phyloP scores from a whole-genome alignment of 2,329 filamentous ascomycete genomes.

The Diaporthe vaccinii region DNA sequence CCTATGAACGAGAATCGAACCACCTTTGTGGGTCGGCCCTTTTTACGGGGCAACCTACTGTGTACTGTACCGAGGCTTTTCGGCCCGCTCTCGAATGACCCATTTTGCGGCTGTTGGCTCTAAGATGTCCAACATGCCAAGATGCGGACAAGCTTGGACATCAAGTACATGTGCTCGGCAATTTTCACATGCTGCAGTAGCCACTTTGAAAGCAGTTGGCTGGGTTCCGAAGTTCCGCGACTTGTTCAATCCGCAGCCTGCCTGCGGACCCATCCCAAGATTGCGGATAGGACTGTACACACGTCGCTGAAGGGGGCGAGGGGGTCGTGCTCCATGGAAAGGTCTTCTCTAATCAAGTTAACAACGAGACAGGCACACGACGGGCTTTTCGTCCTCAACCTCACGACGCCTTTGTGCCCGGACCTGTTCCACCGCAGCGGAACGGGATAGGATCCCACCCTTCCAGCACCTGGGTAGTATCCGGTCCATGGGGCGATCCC shows the following conservation, averaged over 20 bases:
- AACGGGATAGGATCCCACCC: slow-evolving; percentile 4
- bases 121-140: slow-evolving; percentile 20
- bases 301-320: background rate
- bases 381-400: background rate
- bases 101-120: slow-evolving; percentile 23
- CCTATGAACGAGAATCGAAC: slow-evolving; percentile 17
- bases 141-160: slow-evolving; percentile 9
- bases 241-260: background rate
- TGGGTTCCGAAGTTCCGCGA: slow-evolving; percentile 25
- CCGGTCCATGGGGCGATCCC: background rate
- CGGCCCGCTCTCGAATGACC: slow-evolving; percentile 38
- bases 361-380: background rate
- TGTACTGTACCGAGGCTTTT: slow-evolving; percentile 36
- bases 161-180: background rate
- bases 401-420: background rate
- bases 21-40: slow-evolving; percentile 25
- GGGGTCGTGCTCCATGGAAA: too few species aligned
- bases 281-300: background rate
- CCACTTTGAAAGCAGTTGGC: slow-evolving; percentile 10
- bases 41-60: slow-evolving; percentile 22
- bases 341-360: background rate
- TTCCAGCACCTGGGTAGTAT: background rate
- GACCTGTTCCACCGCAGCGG: slow-evolving; percentile 3
- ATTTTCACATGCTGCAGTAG: slow-evolving; percentile 21
- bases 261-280: slow-evolving; percentile 14